phyloP scores from a whole-genome alignment of 1,284 basidiomycete species.

The Athelia psychrophila region DNA sequence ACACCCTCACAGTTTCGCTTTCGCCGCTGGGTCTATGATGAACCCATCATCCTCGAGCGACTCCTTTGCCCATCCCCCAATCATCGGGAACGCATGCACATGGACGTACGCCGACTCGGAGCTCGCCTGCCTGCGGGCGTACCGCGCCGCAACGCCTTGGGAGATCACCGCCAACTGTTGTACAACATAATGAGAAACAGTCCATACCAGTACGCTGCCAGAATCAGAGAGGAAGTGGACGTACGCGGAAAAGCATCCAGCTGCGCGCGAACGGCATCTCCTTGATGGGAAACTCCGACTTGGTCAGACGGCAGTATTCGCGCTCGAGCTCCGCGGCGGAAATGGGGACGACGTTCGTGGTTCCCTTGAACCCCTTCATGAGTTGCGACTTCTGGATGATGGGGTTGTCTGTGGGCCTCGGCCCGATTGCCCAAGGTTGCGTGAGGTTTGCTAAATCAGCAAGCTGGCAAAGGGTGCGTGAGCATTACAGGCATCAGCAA shows the following conservation, averaged over 20 bases:
- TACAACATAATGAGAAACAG: neutral
- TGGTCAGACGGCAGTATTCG: conserved; percentile 66
- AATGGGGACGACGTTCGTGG: conserved; percentile 56
- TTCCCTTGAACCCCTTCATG: conserved; percentile 62
- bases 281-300: conserved; percentile 65
- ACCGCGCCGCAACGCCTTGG: conserved; percentile 92
- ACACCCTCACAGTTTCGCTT: conserved; percentile 32
- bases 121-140: conserved; percentile 82
- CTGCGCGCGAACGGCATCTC: conserved; percentile 80
- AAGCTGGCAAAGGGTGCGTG: conserved; percentile 44
- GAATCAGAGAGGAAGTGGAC: conserved; percentile 19
- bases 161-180: conserved; percentile 78
- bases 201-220: conserved; percentile 1
- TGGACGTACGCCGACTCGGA: conserved; percentile 71
- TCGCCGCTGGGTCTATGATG: conserved; percentile 22
- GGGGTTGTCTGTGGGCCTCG: conserved; percentile 29
- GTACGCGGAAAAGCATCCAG: conserved; percentile 86
- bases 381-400: conserved; percentile 14
- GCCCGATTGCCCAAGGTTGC: conserved; percentile 77
- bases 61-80: conserved; percentile 61
- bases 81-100: conserved; percentile 53
- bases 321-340: conserved; percentile 72
- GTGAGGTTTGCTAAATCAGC: conserved; percentile 93
- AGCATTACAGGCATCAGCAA: neutral
- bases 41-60: conserved; percentile 55